These are phyloP conservation scores for Claviceps pusilla DNA, from an alignment of 2,329 filamentous ascomycete genomes.

Conservation along the genomic window DNA sequence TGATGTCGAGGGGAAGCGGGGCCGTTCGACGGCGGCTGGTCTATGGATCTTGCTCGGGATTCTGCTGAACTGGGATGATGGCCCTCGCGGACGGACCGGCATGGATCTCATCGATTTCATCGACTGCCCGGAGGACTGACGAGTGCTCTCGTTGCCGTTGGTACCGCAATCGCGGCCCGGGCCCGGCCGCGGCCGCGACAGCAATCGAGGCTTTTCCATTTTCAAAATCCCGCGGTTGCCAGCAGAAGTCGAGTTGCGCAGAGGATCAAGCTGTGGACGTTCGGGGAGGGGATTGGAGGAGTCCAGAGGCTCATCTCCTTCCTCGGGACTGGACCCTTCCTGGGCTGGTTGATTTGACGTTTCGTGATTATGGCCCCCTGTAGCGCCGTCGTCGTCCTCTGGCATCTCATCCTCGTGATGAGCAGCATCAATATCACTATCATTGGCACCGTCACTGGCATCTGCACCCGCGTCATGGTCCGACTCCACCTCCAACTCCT, in stretches of 20 bases:
- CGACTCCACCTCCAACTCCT: slow-evolving; percentile 6
- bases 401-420: slow-evolving; percentile 31
- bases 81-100: slow-evolving; percentile 9
- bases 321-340: slow-evolving; percentile 10
- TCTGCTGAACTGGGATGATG: slow-evolving; percentile 2
- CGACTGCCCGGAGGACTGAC: slow-evolving; percentile 18
- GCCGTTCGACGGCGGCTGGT: slow-evolving; percentile 3
- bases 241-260: slow-evolving; percentile 36
- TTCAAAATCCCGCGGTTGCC: slow-evolving; percentile 29
- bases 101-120: slow-evolving; percentile 15
- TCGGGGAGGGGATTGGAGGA: slow-evolving; percentile 33
- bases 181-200: slow-evolving; percentile 18
- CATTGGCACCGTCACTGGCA: slow-evolving; percentile 18
- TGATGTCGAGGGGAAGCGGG: slow-evolving; percentile 15
- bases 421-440: slow-evolving; percentile 25
- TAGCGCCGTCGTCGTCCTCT: slow-evolving; percentile 26
- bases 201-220: slow-evolving; percentile 12
- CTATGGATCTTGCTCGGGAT: background rate
- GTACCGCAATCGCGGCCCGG: slow-evolving; percentile 29
- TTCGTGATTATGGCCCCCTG: slow-evolving; percentile 24
- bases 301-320: slow-evolving; percentile 8
- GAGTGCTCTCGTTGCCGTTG: slow-evolving; percentile 32
- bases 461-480: slow-evolving; percentile 12
- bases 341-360: slow-evolving; percentile 11
- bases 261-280: slow-evolving; percentile 33